Evolutionary conservation across 1,284 basidiomycete genomes (phyloP), one percentile per base, ranked within the genome.

Genomic region (Leccinum laetum): DNA sequence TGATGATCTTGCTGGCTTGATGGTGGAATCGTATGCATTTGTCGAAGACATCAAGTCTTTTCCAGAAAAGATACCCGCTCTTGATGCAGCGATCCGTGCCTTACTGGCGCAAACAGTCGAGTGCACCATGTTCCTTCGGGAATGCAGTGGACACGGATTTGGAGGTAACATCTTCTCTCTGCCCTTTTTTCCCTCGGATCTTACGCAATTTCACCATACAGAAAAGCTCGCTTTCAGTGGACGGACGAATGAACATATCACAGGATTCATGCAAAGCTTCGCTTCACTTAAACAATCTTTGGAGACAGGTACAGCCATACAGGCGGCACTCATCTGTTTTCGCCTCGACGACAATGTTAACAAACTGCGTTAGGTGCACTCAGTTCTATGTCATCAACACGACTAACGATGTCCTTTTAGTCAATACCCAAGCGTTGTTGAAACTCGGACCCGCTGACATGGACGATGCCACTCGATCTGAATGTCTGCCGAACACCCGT

Each of bases 121-220:
- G 67, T 78, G 77, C 18, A 73, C 65, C 24, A 70, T 78, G 61
- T 78, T 78, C 61, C 67, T 78, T 60, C 72, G 71, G 7, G 78
- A 78, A 64, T 79, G 73, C 52, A 71, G 66, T 55, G 72, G 73
- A 0, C 65, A 73, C 61, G 75, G 77, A 6, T 78, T 79, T 46
- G 68, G 69, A 64, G 67, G 78, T 78, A 66, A 32, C 5, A n/a
- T 57, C 2, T 4, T 35, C 29, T 26, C 26, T 29, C 55, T 7
- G 52, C 21, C 53, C 18, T 21, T 39, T 8, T 3, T 49, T 49
- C 46, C 11, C 46, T 21, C 3, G 6, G 11, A 41, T 57, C 63
- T 68, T 5, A 68, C 8, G 1, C 9, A 56, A 3, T 21, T 21
- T 21, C 7, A 11, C 5, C 18, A 18, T 55, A 55, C 63, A 77